Evolutionary conservation across 2,329 filamentous ascomycete genomes (phyloP), one percentile per base, ranked within the genome.

Genomic region (Claviceps arundinis): DNA sequence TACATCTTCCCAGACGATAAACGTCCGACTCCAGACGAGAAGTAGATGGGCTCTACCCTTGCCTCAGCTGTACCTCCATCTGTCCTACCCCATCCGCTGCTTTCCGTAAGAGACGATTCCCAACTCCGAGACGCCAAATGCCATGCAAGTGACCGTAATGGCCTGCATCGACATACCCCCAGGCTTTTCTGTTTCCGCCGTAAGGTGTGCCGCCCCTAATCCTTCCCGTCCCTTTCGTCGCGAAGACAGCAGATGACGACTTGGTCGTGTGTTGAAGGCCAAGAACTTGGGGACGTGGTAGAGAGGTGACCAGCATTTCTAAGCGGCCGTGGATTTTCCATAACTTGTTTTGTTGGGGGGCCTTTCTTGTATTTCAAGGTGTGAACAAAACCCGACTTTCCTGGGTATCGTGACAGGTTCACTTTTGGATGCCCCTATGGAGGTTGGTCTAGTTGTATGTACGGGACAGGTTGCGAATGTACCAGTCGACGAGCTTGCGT

Each of bases 401-500:
- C 22, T 30, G 41, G 41, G 47, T 17, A 49, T 24, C 38, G 4
- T 48, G 37, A 16, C n/a, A n/a, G 37, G 19, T n/a, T 16, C 17
- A 11, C 3, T 40, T 45, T 44, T 5, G 5, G 3, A 8, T 41
- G 22, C 16, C 4, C 19, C 2, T 14, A 41, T 37, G 34, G 13
- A 14, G 30, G 30, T 34, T 34, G 30, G 41, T 57, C 53, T 63
- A 70, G 64, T 70, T 95, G 76, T 98, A 98, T 54, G 90, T 94
- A 68, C 93, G 85, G 55, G 90, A 87, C 65, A 98, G 77, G 77
- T 98, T 98, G 67, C 93, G 85, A 67, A 98, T 81, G 71, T 98
- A 98, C 93, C 93, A 98, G 73, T 98, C 93, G 59, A 98, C 91
- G 64, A 98, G 76, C 75, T 93, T 94, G 63, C 93, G 82, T 66